Conservation (phyloP, 192 early-diverging fungal genomes). For the Helicostylum pulchrum region DNA sequence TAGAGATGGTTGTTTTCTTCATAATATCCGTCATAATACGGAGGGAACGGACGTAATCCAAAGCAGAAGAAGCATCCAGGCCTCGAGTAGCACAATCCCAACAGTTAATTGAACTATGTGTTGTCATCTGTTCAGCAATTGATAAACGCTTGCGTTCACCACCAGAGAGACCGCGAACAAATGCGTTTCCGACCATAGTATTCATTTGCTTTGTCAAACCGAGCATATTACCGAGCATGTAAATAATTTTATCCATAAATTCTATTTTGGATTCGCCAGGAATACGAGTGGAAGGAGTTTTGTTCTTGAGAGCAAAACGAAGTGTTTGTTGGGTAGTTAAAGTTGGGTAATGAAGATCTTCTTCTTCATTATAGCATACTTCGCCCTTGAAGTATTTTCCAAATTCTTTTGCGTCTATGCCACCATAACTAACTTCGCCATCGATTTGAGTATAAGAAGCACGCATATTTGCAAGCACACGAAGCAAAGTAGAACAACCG, state of each 20-base stretch:
- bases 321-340: slow-evolving; percentile 76
- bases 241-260: slow-evolving; percentile 46
- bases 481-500: slow-evolving; percentile 62
- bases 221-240: slow-evolving; percentile 51
- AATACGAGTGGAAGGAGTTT: slow-evolving; percentile 57
- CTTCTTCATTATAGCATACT: slow-evolving; percentile 81
- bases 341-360: slow-evolving; percentile 75
- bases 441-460: slow-evolving; percentile 49
- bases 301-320: slow-evolving; percentile 70
- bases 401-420: slow-evolving; percentile 61
- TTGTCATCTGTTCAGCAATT: slow-evolving; percentile 74
- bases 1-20: slow-evolving; percentile 55
- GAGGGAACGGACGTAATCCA: slow-evolving; percentile 74
- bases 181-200: slow-evolving; percentile 73
- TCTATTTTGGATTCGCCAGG: slow-evolving; percentile 45
- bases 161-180: slow-evolving; percentile 72
- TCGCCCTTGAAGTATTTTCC: slow-evolving; percentile 63
- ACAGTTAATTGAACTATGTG: slow-evolving; percentile 50
- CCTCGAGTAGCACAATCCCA: slow-evolving; percentile 68
- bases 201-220: slow-evolving; percentile 57
- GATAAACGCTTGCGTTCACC: slow-evolving; percentile 77
- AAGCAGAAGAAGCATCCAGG: slow-evolving; percentile 75
- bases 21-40: slow-evolving; percentile 71
- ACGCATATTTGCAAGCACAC: slow-evolving; percentile 57
- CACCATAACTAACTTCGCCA: slow-evolving; percentile 64